These are phyloP conservation scores for Mycena citricolor DNA, from an alignment of 1,284 basidiomycete genomes.

Conservation along the genomic window DNA sequence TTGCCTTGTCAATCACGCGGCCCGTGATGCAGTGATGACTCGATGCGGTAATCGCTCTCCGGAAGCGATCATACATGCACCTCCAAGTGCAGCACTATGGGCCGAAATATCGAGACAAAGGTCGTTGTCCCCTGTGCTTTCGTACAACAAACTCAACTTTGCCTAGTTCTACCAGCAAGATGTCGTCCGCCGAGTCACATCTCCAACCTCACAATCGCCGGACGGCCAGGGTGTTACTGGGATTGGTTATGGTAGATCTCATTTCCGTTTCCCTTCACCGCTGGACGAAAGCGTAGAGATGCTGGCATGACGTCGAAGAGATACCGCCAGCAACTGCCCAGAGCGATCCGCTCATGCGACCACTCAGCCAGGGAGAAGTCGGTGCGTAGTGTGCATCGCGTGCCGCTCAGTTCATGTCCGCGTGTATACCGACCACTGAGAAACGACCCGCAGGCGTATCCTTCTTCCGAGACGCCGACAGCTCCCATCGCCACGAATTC, in stretches of 20 bases:
- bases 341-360: slow-evolving; percentile 71
- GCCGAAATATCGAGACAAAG: slow-evolving; percentile 29
- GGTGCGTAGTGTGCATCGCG: too few species aligned
- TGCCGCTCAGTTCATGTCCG: too few species aligned
- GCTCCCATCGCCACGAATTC: slow-evolving; percentile 11
- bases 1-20: too few species aligned
- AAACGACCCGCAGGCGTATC: too few species aligned
- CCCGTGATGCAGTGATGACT: too few species aligned
- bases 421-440: too few species aligned
- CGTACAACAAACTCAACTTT: background rate
- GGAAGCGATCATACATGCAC: too few species aligned
- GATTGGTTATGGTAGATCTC: slow-evolving; percentile 49
- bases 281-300: slow-evolving; percentile 47
- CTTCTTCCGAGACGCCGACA: slow-evolving; percentile 47
- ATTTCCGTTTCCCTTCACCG: background rate
- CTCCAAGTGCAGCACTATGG: too few species aligned
- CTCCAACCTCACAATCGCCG: slow-evolving; percentile 33
- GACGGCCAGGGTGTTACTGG: slow-evolving; percentile 29
- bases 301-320: slow-evolving; percentile 82
- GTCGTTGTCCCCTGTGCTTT: slow-evolving; percentile 19
- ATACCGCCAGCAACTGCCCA: slow-evolving; percentile 44
- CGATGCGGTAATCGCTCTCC: too few species aligned
- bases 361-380: slow-evolving; percentile 78
- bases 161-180: slow-evolving; percentile 75
- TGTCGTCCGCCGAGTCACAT: slow-evolving; percentile 55